Conservation (phyloP, 495 filamentous ascomycete species). For the Podospora australis region DNA sequence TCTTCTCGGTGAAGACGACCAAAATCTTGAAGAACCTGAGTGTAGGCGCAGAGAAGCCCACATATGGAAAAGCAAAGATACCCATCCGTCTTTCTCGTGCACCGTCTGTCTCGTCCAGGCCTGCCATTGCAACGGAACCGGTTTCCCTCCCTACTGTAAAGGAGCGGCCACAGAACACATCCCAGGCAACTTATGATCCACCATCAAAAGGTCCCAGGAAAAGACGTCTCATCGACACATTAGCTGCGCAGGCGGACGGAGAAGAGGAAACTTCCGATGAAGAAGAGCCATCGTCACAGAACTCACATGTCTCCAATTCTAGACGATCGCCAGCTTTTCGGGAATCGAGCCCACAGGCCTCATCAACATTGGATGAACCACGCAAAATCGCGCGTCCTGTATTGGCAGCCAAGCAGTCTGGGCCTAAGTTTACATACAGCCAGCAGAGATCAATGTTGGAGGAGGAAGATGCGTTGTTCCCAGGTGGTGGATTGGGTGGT, state of each 20-base stretch:
- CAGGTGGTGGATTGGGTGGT: conserved; percentile 14
- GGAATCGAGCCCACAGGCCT: conserved; percentile 13
- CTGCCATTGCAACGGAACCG: conserved; percentile 5
- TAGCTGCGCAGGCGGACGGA: conserved; percentile 39
- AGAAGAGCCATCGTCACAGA: conserved; percentile 9
- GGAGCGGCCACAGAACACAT: not conserved
- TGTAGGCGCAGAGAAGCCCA: conserved; percentile 13
- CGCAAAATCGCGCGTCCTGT: conserved; percentile 13
- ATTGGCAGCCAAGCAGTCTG: conserved; percentile 18
- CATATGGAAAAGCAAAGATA: conserved; percentile 21
- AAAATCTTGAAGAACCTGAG: conserved; percentile 21
- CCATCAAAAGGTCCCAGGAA: conserved; percentile 24
- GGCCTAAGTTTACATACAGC: conserved; percentile 42
- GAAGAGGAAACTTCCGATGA: conserved; percentile 17
- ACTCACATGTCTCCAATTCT: not conserved
- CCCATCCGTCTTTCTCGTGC: conserved; percentile 32
- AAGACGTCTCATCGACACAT: conserved; percentile 48
- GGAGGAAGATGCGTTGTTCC: conserved; percentile 33
- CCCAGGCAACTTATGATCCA: no score
- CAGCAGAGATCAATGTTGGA: conserved; percentile 43
- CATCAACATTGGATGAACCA: not conserved
- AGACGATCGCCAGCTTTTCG: conserved; percentile 6
- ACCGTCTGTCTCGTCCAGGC: conserved; percentile 4
- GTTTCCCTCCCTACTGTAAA: conserved; percentile 4
- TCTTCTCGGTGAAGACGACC: conserved; percentile 25